Conservation (phyloP, 1,284 basidiomycete genomes). For the Papiliotrema flavescens region DNA sequence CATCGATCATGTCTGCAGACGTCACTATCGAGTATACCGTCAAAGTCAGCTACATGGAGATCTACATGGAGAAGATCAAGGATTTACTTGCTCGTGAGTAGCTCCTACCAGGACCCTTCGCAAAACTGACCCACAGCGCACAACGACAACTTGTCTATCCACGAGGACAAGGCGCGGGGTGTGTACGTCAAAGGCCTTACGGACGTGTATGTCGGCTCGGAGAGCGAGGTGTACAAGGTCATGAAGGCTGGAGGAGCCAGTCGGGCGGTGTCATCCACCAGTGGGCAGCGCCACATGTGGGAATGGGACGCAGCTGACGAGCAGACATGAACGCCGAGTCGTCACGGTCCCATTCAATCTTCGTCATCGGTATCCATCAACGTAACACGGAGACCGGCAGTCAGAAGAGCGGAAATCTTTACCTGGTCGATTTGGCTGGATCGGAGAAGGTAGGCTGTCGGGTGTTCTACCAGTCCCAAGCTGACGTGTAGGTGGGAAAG, state of each 20-base stretch:
- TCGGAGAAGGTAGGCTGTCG: slow-evolving; percentile 83
- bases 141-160: slow-evolving; percentile 97
- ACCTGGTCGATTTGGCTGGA: slow-evolving; percentile 96
- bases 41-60: slow-evolving; percentile 99
- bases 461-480: not conserved
- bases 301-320: slow-evolving; percentile 2
- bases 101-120: not conserved
- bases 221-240: slow-evolving; percentile 97
- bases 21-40: slow-evolving; percentile 96
- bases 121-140: slow-evolving; percentile 60
- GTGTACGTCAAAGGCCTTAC: slow-evolving; percentile 98
- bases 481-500: slow-evolving; percentile 62
- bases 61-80: slow-evolving; percentile 94
- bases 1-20: slow-evolving; percentile 93
- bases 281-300: slow-evolving; percentile 54
- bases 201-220: slow-evolving; percentile 96
- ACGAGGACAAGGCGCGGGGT: slow-evolving; percentile 96
- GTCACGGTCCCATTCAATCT: slow-evolving; percentile 98
- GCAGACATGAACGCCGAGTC: slow-evolving; percentile 99
- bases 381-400: slow-evolving; percentile 93
- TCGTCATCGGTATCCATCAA: slow-evolving; percentile 95
- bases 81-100: slow-evolving; percentile 90
- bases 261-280: slow-evolving; percentile 90
- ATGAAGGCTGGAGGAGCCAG: slow-evolving; percentile 94
- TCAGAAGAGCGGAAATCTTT: slow-evolving; percentile 93